phyloP scores from a whole-genome alignment of 2,329 filamentous ascomycete species.

The Dactylellina parvicollis region DNA sequence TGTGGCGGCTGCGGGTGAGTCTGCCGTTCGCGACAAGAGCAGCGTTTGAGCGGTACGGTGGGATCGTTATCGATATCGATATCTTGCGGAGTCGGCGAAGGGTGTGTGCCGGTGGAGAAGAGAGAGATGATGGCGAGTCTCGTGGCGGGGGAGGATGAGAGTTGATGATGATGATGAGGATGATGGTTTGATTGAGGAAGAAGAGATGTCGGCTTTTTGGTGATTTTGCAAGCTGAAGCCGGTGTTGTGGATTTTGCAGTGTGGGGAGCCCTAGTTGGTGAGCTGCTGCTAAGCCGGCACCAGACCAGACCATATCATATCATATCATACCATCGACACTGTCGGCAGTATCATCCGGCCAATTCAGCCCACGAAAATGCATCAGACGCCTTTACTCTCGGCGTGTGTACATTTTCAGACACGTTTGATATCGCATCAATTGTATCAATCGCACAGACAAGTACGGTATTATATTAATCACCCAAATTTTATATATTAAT shows the following conservation, averaged over 20 bases:
- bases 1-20: slow-evolving; percentile 1
- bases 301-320: neutral
- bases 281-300: too few species aligned
- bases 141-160: neutral
- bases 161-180: slow-evolving; percentile 1
- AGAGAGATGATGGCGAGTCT: neutral
- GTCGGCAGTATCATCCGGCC: too few species aligned
- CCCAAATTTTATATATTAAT: neutral
- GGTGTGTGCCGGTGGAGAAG: neutral
- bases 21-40: slow-evolving; percentile 7
- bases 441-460: neutral
- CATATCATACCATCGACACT: too few species aligned
- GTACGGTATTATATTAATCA: too few species aligned
- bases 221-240: slow-evolving; percentile 1
- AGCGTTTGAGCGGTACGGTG: neutral
- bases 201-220: slow-evolving; percentile 1
- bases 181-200: neutral
- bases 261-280: slow-evolving; percentile 16
- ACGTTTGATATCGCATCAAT: too few species aligned
- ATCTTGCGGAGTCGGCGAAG: neutral
- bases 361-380: too few species aligned
- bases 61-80: neutral
- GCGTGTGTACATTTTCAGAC: too few species aligned
- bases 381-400: too few species aligned
- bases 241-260: neutral